Conservation (phyloP, 768 basidiomycete genomes). For the Agaricus subrufescens region DNA sequence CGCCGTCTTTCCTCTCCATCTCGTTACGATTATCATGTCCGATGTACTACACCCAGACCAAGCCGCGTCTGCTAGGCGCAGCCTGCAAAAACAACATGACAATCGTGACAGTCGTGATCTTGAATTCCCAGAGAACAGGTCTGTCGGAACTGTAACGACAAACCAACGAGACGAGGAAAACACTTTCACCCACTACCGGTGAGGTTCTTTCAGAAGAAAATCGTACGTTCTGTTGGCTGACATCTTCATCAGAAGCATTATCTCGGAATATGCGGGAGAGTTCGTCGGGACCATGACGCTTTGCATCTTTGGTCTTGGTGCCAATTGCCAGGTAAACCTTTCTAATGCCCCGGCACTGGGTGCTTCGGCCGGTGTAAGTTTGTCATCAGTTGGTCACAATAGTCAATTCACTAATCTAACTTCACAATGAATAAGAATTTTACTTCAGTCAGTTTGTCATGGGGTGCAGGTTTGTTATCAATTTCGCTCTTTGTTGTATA, state of each 20-base stretch:
- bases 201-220: neutral
- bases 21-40: too few relatives aligned
- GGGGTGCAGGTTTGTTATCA: constrained; percentile 27
- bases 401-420: neutral
- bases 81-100: too few relatives aligned
- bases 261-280: constrained; percentile 32
- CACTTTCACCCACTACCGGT: constrained; percentile 1
- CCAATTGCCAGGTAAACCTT: constrained; percentile 46
- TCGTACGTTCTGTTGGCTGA: neutral
- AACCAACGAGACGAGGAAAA: neutral
- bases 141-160: neutral
- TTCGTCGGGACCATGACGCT: constrained; percentile 52
- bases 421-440: constrained; percentile 8
- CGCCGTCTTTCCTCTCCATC: too few relatives aligned
- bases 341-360: constrained; percentile 35
- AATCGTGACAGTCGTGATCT: too few relatives aligned
- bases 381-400: neutral
- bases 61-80: too few relatives aligned
- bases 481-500: neutral
- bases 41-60: too few relatives aligned
- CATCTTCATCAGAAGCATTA: neutral
- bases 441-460: constrained; percentile 38
- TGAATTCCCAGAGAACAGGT: neutral
- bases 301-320: constrained; percentile 48
- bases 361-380: constrained; percentile 45